Base-by-base conservation (phyloP, 495 filamentous ascomycete species). In the Penicillium tannophilum region DNA sequence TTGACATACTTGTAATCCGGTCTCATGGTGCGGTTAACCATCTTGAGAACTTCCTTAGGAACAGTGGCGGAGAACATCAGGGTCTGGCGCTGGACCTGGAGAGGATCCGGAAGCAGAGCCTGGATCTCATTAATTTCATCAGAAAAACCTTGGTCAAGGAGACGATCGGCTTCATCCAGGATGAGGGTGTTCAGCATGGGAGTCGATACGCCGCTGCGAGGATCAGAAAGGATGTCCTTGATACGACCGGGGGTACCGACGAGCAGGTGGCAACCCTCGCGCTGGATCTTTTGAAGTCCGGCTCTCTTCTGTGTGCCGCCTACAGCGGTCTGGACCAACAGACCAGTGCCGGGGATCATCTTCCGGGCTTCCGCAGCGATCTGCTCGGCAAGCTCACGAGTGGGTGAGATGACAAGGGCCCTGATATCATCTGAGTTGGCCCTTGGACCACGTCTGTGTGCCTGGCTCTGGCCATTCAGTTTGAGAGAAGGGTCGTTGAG, bases 1-100 rank as follows among this genome's bases (percentile, higher is more conserved):
- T 91, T 87, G 42, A 97, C 82, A 63, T 92, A 92, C 63, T 92
- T 83, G 71, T 92, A 96, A 56, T 87, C 82, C 2, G 79, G 83
- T 70, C 88, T 90, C 74, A 91, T 79, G 6, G 84, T 88, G 16
- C 62, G 68, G 49, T 85, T 79, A 30, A 94, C 94, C 61, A 98
- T 82, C 24, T 77, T 63, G 70, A 97, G 86, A 33, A 98, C 92
- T 63, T 93, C 88, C 45, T 76, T 76, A 39, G 93, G 90, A 28
- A 98, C 85, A 16, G 94, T 98, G 19, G 94, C 94, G 5, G 95
- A 98, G 75, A 91, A 97, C 64, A 98, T 82, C 20, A 98, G 82
- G 0, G 93, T 97, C 69, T 98, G 94, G 20, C 93, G 85, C 52
- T 88, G 83, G 9, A 86, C 80, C 46, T 84, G 71, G 0, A 65